These are phyloP conservation scores for Pythium dissimile DNA, from an alignment of 352 stramenopile genomes.

Conservation along the genomic window DNA sequence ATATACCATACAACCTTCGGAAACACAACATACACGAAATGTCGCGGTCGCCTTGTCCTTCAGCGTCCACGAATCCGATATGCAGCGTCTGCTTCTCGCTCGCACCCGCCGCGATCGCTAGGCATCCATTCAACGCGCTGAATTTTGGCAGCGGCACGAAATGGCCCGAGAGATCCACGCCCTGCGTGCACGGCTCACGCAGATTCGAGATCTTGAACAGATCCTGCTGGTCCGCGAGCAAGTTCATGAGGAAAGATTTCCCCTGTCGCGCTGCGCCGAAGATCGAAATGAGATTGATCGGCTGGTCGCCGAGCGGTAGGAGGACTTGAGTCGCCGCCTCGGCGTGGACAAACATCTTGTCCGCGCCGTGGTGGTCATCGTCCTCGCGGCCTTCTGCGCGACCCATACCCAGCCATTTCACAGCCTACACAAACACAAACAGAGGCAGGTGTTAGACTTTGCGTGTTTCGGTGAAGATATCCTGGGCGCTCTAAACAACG, in stretches of 20 bases:
- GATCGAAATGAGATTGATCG: conserved; percentile 83
- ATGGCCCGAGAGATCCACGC: conserved; percentile 75
- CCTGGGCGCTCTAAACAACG: too few species aligned
- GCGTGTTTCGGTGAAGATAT: too few species aligned
- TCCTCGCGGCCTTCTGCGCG: conserved; percentile 5
- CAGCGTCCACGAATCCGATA: conserved; percentile 83
- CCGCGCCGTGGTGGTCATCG: conserved; percentile 27
- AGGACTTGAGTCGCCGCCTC: conserved; percentile 62
- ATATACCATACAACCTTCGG: neutral
- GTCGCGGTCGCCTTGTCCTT: conserved; percentile 81
- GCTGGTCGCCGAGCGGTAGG: conserved; percentile 51
- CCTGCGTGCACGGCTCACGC: conserved; percentile 81
- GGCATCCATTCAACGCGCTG: conserved; percentile 67
- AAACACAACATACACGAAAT: conserved; percentile 63
- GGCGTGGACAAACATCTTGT: conserved; percentile 68
- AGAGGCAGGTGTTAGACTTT: neutral
- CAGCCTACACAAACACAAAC: conserved; percentile 33
- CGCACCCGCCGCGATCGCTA: conserved; percentile 18
- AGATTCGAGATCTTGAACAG: conserved; percentile 88
- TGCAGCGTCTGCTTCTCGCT: conserved; percentile 41
- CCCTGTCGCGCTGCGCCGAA: conserved; percentile 81
- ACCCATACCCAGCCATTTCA: conserved; percentile 84
- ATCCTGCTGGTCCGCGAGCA: conserved; percentile 82
- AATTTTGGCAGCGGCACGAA: conserved; percentile 71
- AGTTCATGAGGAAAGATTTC: conserved; percentile 87